Evolutionary conservation across 768 basidiomycete genomes (phyloP).

Genomic region (Dioszegia crocea): DNA sequence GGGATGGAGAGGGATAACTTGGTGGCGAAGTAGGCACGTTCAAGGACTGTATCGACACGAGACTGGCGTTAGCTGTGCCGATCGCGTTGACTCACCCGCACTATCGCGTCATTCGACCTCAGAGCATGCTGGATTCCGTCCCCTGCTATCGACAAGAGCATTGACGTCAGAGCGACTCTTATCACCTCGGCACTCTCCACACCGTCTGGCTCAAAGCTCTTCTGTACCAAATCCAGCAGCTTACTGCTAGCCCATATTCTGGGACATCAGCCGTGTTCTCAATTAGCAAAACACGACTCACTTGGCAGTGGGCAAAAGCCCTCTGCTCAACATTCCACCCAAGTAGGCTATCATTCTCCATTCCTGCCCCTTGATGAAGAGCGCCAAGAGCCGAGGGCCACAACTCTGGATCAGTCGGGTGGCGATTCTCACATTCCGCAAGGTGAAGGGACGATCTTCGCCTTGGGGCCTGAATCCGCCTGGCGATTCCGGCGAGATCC

Average conservation of each 20-base stretch:
- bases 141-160: conserved; percentile 1
- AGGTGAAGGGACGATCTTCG: conserved; percentile 18
- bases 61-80: neutral
- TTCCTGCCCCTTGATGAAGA: conserved; percentile 18
- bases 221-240: conserved; percentile 32
- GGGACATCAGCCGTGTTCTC: neutral
- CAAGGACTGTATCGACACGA: conserved; percentile 22
- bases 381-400: conserved; percentile 11
- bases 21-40: conserved; percentile 20
- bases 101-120: conserved; percentile 8
- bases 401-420: conserved; percentile 12
- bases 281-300: neutral
- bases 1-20: conserved; percentile 37
- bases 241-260: conserved; percentile 21
- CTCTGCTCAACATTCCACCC: conserved; percentile 13
- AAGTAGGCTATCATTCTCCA: conserved; percentile 15
- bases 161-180: conserved; percentile 4
- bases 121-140: conserved; percentile 13
- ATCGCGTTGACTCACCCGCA: conserved; percentile 20
- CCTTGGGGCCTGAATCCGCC: conserved; percentile 12
- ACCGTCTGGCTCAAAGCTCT: conserved; percentile 10
- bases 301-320: conserved; percentile 27
- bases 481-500: neutral
- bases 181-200: conserved; percentile 15
- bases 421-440: conserved; percentile 20